Conservation (phyloP, 164 flowering plant genomes). For the Aristolochia californica region DNA sequence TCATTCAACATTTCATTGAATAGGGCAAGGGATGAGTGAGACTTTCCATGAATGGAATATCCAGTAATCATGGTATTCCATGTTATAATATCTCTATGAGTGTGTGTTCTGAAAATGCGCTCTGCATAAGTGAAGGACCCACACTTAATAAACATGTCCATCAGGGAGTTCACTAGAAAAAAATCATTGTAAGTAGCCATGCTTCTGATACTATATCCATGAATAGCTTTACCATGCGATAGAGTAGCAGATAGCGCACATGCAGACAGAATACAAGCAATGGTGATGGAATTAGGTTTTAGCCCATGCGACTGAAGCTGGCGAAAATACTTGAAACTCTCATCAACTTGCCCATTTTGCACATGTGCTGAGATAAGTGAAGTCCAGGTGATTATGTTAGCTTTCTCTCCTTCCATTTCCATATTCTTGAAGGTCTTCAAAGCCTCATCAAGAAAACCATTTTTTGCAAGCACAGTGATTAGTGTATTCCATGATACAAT, state of each 20-base stretch:
- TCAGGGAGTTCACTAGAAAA: too few relatives aligned
- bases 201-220: too few relatives aligned
- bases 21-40: conserved; percentile 10
- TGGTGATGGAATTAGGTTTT: conserved; percentile 22
- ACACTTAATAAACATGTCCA: too few relatives aligned
- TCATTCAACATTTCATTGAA: too few relatives aligned
- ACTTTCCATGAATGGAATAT: conserved; percentile 15
- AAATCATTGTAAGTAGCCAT: too few relatives aligned
- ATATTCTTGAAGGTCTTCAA: conserved; percentile 16
- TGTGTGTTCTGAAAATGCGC: not conserved
- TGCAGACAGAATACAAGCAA: conserved; percentile 22
- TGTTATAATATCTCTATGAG: conserved; percentile 17
- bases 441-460: conserved; percentile 17
- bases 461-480: conserved; percentile 18
- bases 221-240: conserved; percentile 12
- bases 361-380: conserved; percentile 20
- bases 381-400: conserved; percentile 24
- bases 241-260: conserved; percentile 19
- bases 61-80: conserved; percentile 29
- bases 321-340: conserved; percentile 18
- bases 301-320: conserved; percentile 17
- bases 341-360: conserved; percentile 17
- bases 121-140: too few relatives aligned
- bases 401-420: conserved; percentile 14
- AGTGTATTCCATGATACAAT: conserved; percentile 22